phyloP scores from a whole-genome alignment of 2,329 filamentous ascomycete species.

The Metarhizium humberi region DNA sequence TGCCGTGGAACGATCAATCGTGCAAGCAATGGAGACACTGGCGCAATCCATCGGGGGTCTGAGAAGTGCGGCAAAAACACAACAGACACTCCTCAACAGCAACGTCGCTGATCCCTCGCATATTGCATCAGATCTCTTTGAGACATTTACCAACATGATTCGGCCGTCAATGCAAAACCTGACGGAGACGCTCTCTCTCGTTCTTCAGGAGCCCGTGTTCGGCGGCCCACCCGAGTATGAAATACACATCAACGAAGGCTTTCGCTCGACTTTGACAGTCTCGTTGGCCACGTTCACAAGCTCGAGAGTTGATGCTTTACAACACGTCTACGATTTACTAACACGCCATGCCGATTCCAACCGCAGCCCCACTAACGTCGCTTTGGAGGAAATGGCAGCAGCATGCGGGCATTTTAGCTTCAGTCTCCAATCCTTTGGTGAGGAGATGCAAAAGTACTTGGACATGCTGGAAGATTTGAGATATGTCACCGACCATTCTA shows the following conservation, averaged over 20 bases:
- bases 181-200: constrained; percentile 72
- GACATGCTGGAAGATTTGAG: constrained; percentile 75
- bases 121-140: constrained; percentile 64
- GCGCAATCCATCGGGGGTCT: constrained; percentile 80
- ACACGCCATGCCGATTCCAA: constrained; percentile 50
- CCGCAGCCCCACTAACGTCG: constrained; percentile 64
- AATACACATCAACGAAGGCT: constrained; percentile 61
- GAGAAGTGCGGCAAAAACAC: constrained; percentile 74
- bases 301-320: constrained; percentile 62
- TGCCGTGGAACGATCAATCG: constrained; percentile 62
- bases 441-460: constrained; percentile 73
- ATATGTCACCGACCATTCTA: constrained; percentile 50
- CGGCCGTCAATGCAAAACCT: constrained; percentile 87
- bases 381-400: constrained; percentile 86
- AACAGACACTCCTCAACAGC: constrained; percentile 64
- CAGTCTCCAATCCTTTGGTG: constrained; percentile 75
- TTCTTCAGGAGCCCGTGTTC: constrained; percentile 75
- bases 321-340: constrained; percentile 65
- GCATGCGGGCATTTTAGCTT: constrained; percentile 91
- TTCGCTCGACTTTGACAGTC: constrained; percentile 63
- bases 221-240: constrained; percentile 15
- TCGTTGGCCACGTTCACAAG: constrained; percentile 65
- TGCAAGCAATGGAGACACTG: constrained; percentile 71
- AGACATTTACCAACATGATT: constrained; percentile 73
- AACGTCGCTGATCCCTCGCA: not conserved